These are phyloP conservation scores for Pulveroboletus sp. DNA, from an alignment of 768 basidiomycete species.

Conservation along the genomic window DNA sequence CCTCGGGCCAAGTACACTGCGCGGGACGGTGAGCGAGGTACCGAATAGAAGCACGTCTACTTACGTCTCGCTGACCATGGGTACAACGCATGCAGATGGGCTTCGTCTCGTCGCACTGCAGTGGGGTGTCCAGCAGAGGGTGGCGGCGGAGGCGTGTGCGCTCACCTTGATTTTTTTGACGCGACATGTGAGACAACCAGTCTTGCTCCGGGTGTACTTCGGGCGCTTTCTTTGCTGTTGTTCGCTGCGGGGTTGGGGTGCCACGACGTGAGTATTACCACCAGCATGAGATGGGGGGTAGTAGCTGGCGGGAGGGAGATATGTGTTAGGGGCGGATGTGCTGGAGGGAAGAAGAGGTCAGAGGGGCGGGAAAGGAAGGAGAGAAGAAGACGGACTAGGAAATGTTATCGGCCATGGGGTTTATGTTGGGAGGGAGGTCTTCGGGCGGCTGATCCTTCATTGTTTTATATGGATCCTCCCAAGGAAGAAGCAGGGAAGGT, in stretches of 20 bases:
- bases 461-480: constrained; percentile 44
- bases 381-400: constrained; percentile 45
- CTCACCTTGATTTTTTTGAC: constrained; percentile 91
- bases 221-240: constrained; percentile 71
- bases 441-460: constrained; percentile 40
- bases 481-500: constrained; percentile 32
- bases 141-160: constrained; percentile 5
- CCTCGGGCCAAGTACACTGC: constrained; percentile 84
- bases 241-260: constrained; percentile 47
- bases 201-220: constrained; percentile 93
- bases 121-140: constrained; percentile 1
- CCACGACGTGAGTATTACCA: constrained; percentile 45
- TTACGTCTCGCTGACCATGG: constrained; percentile 79
- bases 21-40: constrained; percentile 9
- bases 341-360: constrained; percentile 27
- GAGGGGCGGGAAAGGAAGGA: constrained; percentile 6
- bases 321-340: constrained; percentile 37
- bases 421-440: constrained; percentile 36
- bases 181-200: constrained; percentile 90
- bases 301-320: constrained; percentile 41
- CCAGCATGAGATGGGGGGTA: constrained; percentile 30
- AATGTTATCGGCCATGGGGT: constrained; percentile 49
- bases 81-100: constrained; percentile 84
- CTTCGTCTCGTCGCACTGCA: constrained; percentile 91
- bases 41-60: constrained; percentile 17